phyloP scores from a whole-genome alignment of 1,284 basidiomycete species.

The Microbotryum intermedium region DNA sequence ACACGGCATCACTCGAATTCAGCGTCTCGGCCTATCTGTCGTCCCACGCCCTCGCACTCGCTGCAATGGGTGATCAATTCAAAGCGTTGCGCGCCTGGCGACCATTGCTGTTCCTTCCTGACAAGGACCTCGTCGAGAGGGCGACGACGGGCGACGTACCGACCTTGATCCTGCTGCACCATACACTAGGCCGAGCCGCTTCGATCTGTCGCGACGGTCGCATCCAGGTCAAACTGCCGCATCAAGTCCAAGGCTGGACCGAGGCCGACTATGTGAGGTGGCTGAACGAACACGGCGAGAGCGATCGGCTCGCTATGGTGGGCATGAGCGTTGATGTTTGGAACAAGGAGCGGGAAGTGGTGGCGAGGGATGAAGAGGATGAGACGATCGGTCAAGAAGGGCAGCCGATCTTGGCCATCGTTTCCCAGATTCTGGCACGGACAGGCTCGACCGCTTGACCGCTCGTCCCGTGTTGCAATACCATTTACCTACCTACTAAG shows the following conservation, averaged over 20 bases:
- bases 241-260: constrained; percentile 79
- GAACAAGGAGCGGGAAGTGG: too few species aligned
- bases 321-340: neutral
- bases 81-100: constrained; percentile 44
- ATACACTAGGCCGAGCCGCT: constrained; percentile 73
- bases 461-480: too few species aligned
- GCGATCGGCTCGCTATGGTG: constrained; percentile 26
- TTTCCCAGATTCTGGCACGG: too few species aligned
- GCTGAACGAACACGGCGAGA: constrained; percentile 33
- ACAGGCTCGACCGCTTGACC: too few species aligned
- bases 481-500: too few species aligned
- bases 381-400: too few species aligned
- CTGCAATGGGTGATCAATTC: constrained; percentile 33
- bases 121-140: constrained; percentile 54
- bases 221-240: constrained; percentile 64
- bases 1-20: constrained; percentile 94
- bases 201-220: neutral
- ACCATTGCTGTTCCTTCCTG: constrained; percentile 77
- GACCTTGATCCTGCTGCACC: constrained; percentile 75
- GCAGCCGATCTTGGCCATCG: too few species aligned
- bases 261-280: constrained; percentile 81
- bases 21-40: constrained; percentile 42
- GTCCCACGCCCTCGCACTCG: constrained; percentile 25
- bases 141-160: constrained; percentile 61
- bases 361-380: too few species aligned